Evolutionary conservation across 768 basidiomycete genomes (phyloP).

Genomic region (Galerina marginata): DNA sequence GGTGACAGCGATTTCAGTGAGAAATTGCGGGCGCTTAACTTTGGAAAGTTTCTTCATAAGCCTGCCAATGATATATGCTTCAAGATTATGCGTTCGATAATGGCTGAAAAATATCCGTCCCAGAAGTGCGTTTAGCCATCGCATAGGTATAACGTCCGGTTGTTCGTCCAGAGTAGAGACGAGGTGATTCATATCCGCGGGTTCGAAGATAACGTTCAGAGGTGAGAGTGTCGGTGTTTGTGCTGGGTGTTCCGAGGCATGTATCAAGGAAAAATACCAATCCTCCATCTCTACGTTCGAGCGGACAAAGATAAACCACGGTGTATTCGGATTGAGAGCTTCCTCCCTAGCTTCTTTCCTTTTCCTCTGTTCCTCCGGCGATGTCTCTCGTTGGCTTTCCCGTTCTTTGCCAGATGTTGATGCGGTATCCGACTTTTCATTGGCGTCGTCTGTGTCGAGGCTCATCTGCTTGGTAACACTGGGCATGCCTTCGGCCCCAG

Average conservation of each 20-base stretch:
- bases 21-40: constrained; percentile 87
- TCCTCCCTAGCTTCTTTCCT: constrained; percentile 55
- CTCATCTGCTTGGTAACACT: constrained; percentile 61
- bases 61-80: constrained; percentile 82
- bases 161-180: constrained; percentile 88
- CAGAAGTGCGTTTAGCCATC: constrained; percentile 95
- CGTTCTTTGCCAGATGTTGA: constrained; percentile 32
- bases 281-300: constrained; percentile 95
- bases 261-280: constrained; percentile 87
- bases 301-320: constrained; percentile 95
- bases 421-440: constrained; percentile 34
- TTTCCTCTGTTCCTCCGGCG: constrained; percentile 43
- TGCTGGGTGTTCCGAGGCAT: constrained; percentile 69
- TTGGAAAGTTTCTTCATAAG: constrained; percentile 94
- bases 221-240: constrained; percentile 67
- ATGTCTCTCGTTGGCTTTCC: constrained; percentile 43
- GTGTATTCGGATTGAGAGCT: constrained; percentile 56
- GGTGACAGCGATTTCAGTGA: constrained; percentile 83
- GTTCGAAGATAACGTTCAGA: constrained; percentile 67
- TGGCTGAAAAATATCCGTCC: constrained; percentile 93
- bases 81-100: constrained; percentile 83
- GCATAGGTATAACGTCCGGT: constrained; percentile 95
- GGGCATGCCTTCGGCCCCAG: constrained; percentile 44
- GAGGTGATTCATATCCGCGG: constrained; percentile 81
- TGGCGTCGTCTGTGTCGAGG: constrained; percentile 37